These are phyloP conservation scores for Staphylotrichum tortipilum DNA, from an alignment of 495 filamentous ascomycete species.

Conservation along the genomic window DNA sequence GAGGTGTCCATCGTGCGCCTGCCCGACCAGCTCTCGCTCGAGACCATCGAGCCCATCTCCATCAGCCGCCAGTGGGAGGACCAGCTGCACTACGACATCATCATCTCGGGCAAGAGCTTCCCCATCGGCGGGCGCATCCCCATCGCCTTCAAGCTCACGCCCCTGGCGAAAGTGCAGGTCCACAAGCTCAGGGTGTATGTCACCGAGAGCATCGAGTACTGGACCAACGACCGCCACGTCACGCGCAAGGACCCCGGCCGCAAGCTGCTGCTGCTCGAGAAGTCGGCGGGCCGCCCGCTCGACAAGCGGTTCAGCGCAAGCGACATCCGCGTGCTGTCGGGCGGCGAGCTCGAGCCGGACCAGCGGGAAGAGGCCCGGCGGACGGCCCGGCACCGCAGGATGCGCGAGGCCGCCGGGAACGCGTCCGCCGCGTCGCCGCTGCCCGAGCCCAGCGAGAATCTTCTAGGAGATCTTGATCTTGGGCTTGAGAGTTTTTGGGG, in stretches of 20 bases:
- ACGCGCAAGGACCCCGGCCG: constrained; percentile 76
- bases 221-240: constrained; percentile 76
- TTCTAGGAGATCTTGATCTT: constrained; percentile 70
- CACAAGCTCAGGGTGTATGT: constrained; percentile 94
- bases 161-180: constrained; percentile 90
- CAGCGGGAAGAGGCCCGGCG: constrained; percentile 36
- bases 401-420: constrained; percentile 28
- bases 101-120: constrained; percentile 98
- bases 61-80: constrained; percentile 98
- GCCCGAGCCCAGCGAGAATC: constrained; percentile 50
- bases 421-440: constrained; percentile 30
- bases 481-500: constrained; percentile 59
- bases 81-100: constrained; percentile 95
- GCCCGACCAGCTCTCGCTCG: constrained; percentile 83
- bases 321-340: constrained; percentile 67
- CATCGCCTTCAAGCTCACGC: constrained; percentile 95
- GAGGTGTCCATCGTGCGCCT: constrained; percentile 83
- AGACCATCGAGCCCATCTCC: constrained; percentile 91
- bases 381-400: constrained; percentile 31
- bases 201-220: constrained; percentile 92
- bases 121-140: constrained; percentile 86
- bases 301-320: constrained; percentile 72
- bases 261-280: constrained; percentile 86
- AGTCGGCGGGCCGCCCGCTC: constrained; percentile 71
- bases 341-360: constrained; percentile 56